Evolutionary conservation across 441 rosid genomes (phyloP), one percentile per base, ranked within the genome.

Genomic region (Gossypium laxum): DNA sequence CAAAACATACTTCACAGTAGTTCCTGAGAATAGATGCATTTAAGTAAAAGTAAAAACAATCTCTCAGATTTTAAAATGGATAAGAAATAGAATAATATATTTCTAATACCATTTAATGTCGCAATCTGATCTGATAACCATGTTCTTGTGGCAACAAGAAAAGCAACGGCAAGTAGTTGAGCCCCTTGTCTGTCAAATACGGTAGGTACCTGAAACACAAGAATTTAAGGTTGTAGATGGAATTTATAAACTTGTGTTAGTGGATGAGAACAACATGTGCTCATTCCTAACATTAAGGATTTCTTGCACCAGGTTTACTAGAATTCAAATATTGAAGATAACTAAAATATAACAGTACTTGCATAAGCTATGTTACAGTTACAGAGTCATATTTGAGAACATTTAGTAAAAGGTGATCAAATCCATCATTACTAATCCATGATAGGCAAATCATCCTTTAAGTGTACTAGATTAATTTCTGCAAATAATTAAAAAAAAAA

Each of bases 71-170:
- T 70, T 11, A 3, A 78, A 48, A 74, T 22, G 28, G 60, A 75
- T 32, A 60, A 4, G 17, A 18, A 54, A 41, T 56, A 47, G 22
- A 22, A 58, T 19, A 21, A 76, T 57, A 51, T 50, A 26, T 28
- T 80, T 21, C 47, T 4, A 63, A 15, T 85, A 96, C 97, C 98
- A 74, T 96, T 96, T 78, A 96, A 80, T 51, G 96, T 87, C 68
- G 99, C 99, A 74, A 96, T 96, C 70, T 98, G 85, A 82, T 93
- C 99, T 17, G 99, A 91, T 69, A 91, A 82, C 95, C 88, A 85
- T 66, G 99, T 96, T 89, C 97, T 88, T 28, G 96, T 89, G 75
- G 90, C 80, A 58, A 96, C 96, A 81, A 96, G 93, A 69, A 88
- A 76, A 78, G 95, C 89, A 75, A 96, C 91, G 24, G 91, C 85